Evolutionary conservation across 2,329 filamentous ascomycete genomes (phyloP), one percentile per base, ranked within the genome.

Genomic region (Fusarium tjaetaba): DNA sequence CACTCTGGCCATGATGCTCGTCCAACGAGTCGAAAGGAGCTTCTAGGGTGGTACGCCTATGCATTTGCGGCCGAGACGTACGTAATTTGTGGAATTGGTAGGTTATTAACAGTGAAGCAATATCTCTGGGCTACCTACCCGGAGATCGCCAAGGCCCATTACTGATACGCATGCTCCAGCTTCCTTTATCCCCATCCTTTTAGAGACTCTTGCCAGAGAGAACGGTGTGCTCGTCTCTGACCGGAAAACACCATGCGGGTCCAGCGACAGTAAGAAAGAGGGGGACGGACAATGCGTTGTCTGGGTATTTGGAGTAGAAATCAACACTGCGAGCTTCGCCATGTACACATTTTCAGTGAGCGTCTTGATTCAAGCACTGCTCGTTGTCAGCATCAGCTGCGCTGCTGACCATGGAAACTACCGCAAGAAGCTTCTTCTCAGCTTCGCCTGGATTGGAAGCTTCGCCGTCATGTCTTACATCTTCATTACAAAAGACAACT

Each of bases 291-390:
- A 97, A 80, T 99, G 96, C 80, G 86, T 98, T 68, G 90, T 98
- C 67, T 90, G 92, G 72, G 86, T 98, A 10, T 85, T 97, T 30
- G 96, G 96, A 11, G 82, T 93, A 68, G 92, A 97, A 78, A 92
- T 99, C 84, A 98, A 98, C 82, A 98, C 96, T 2, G 95, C 96
- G 41, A 97, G 94, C 82, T 98, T 98, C 82, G 96, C 95, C 80
- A 97, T 98, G 94, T 98, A 98, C 84, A 98, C 95, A 4, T 99
- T 99, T 83, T 97, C 95, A 65, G 86, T 97, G 78, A 97, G 94
- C 80, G 96, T 99, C 4, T 83, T 98, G 26, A 82, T 98, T 16
- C 96, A 99, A 81, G 93, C 95, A 3, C 83, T 98, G 34, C 85
- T 98, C 36, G 97, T 99, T 48, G 94, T 99, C 72, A 97, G 95